These are phyloP conservation scores for Poa pratensis DNA, from an alignment of 176 grass and related monocot genomes.

Conservation along the genomic window DNA sequence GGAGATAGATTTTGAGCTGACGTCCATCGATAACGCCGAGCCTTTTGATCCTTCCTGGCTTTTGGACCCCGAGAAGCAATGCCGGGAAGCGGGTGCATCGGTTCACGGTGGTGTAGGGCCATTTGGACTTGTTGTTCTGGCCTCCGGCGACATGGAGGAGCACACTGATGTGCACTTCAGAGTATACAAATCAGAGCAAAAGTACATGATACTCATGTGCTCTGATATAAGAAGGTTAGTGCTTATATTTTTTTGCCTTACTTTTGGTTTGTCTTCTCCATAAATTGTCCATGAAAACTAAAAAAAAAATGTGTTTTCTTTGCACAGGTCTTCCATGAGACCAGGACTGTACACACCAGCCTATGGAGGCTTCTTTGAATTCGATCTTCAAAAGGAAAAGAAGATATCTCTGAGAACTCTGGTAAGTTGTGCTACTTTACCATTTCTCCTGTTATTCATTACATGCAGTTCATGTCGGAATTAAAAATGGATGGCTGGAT, in stretches of 20 bases:
- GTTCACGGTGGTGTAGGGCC: background rate
- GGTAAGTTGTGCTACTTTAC: background rate
- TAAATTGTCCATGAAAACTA: background rate
- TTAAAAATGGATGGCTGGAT: background rate
- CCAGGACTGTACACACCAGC: conserved; percentile 8
- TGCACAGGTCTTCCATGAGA: conserved; percentile 15
- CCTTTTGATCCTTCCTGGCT: conserved; percentile 1
- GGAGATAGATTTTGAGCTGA: conserved; percentile 13
- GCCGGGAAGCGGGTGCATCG: background rate
- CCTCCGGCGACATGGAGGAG: background rate
- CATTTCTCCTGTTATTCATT: background rate
- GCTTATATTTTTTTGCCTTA: background rate
- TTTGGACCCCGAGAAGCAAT: background rate
- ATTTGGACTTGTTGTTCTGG: conserved; percentile 12
- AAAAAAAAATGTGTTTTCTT: too few relatives aligned
- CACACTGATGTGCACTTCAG: conserved; percentile 2
- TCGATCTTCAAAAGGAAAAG: background rate
- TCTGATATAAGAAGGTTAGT: background rate
- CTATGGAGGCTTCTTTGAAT: conserved; percentile 21
- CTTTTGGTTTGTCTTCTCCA: background rate
- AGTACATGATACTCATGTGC: conserved; percentile 22
- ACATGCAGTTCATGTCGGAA: background rate
- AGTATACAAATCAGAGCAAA: conserved; percentile 6
- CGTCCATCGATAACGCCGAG: background rate
- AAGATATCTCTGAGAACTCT: conserved; percentile 7